Evolutionary conservation across 495 filamentous ascomycete species (phyloP), one percentile per base, ranked within the genome.

Genomic region (Xylaria curta): DNA sequence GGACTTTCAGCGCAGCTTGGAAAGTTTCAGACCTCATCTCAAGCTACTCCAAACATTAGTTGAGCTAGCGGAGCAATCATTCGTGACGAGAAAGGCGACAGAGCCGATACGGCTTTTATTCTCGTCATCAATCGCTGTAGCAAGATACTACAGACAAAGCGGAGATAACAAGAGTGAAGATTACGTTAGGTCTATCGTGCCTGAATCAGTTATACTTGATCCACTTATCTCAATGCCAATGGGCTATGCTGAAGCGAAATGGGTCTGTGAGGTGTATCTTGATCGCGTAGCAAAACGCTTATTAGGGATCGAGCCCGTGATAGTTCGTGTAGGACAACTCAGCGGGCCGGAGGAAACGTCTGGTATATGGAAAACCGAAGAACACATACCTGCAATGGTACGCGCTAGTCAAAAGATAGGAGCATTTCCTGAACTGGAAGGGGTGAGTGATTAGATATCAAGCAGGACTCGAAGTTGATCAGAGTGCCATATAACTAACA

Each of bases 361-460:
- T 5, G 70, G 70, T 40, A 79, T 77, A 75, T 80, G 73, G 53
- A 62, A 71, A 28, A 47, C 77, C 3, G 76, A 76, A 19, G 84
- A 85, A 69, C 82, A 85, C 70, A 72, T 85, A 47, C 78, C 81
- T 15, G 74, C 74, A 4, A 66, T 86, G n/a, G 56, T 85, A 12
- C 79, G 77, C 56, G 72, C 77, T 2, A 79, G 79, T 4, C 76
- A 82, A 56, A 74, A 61, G 3, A 75, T 83, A 33, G 80, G 81
- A 10, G 75, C 70, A 36, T 74, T 84, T 51, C 83, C 83, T 3
- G 64, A 76, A 19, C 51, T 85, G 4, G 54, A 80, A 28, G 83
- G 83, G 15, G 82, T 84, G 75, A 75, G 81, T 74, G 21, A 42
- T 54, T n/a, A 3, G 21, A 46, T 21, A 63, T 13, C 60, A 46